Evolutionary conservation across 805 yeast species (phyloP).

Genomic region (Metschnikowia continentalis): DNA sequence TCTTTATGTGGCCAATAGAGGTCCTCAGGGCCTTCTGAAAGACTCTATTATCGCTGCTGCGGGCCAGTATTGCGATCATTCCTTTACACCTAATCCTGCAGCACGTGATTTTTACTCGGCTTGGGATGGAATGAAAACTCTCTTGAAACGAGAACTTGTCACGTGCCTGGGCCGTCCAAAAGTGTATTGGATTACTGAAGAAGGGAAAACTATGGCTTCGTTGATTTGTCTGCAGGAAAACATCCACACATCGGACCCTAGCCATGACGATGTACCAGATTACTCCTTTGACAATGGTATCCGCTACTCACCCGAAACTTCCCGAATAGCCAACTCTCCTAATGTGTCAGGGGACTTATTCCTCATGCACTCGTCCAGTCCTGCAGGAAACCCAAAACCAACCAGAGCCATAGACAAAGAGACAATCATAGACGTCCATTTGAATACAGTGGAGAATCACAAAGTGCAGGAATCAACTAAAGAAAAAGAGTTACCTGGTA

Average conservation of each 20-base stretch:
- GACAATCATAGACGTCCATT: too few species aligned
- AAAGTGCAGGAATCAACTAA: background rate
- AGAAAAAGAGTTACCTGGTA: background rate
- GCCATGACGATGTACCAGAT: conserved; percentile 18
- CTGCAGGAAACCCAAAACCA: background rate
- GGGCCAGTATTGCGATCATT: conserved; percentile 49
- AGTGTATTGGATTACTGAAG: conserved; percentile 61
- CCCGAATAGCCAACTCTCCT: background rate
- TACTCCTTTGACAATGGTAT: conserved; percentile 35
- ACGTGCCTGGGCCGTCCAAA: conserved; percentile 53
- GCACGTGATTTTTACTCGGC: conserved; percentile 67
- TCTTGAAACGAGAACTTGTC: conserved; percentile 59
- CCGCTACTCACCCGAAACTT: conserved; percentile 13
- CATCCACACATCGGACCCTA: conserved; percentile 10
- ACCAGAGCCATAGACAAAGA: too few species aligned
- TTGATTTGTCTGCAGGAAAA: conserved; percentile 48
- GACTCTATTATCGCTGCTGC: conserved; percentile 55
- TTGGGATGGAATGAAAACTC: conserved; percentile 65
- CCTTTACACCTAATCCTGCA: conserved; percentile 58
- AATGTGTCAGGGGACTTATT: background rate
- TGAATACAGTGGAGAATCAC: too few species aligned
- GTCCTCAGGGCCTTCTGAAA: conserved; percentile 54
- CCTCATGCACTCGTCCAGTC: conserved; percentile 1
- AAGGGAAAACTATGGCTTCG: conserved; percentile 61
- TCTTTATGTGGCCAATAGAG: conserved; percentile 46